Conservation (phyloP, 2,329 filamentous ascomycete species). For the Apiospora saccharicola region DNA sequence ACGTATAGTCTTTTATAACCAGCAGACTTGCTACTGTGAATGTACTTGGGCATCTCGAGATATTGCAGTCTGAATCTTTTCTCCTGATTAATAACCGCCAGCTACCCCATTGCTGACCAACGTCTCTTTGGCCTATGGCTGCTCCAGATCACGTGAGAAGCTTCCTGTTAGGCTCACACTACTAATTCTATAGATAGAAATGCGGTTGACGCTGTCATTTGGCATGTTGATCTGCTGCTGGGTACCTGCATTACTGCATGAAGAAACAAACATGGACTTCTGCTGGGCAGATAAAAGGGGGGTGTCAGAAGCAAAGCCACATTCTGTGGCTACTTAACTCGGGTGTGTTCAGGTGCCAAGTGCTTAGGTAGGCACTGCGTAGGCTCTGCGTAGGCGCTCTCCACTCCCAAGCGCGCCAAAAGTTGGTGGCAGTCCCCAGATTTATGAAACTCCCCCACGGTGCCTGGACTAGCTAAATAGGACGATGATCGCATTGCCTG, state of each 20-base stretch:
- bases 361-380: background rate
- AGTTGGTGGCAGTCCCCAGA: constrained; percentile 11
- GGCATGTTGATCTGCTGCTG: constrained; percentile 8
- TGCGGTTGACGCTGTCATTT: background rate
- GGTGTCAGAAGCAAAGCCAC: background rate
- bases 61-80: background rate
- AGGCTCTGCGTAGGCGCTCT: background rate
- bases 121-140: background rate
- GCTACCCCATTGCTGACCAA: background rate
- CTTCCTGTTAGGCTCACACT: background rate
- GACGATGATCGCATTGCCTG: constrained; percentile 10
- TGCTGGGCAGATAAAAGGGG: background rate
- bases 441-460: constrained; percentile 28
- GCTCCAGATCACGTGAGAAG: background rate
- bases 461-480: background rate
- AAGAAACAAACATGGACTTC: background rate
- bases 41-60: no score
- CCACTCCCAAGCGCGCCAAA: background rate
- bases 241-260: constrained; percentile 21
- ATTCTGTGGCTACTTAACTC: background rate
- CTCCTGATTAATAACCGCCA: background rate
- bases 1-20: background rate
- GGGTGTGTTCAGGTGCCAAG: background rate
- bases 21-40: background rate
- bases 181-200: background rate